Evolutionary conservation across 148 eudicot species (phyloP).

Genomic region (Heliamphora exappendiculata): DNA sequence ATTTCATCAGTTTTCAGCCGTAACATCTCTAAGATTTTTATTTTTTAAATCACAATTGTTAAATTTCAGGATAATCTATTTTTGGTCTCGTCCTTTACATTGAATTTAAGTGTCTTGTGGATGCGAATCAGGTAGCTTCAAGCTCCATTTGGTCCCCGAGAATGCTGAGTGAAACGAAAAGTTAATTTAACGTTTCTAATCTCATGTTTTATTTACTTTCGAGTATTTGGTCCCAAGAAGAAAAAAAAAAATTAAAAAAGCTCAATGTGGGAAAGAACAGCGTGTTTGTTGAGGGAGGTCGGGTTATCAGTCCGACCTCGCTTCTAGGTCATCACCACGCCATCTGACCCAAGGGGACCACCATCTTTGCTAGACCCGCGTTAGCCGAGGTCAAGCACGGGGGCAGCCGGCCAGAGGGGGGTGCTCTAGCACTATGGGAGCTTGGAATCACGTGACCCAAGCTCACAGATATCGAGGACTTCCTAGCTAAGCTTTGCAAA

Average conservation of each 20-base stretch:
- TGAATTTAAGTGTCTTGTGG: not conserved
- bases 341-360: too few species aligned
- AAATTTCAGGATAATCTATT: not conserved
- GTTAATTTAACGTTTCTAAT: not conserved
- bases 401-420: too few species aligned
- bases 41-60: not conserved
- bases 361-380: too few species aligned
- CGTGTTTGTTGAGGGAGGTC: too few species aligned
- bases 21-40: not conserved
- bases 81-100: too few species aligned
- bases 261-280: not conserved
- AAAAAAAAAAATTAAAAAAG: not conserved
- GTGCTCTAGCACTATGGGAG: too few species aligned
- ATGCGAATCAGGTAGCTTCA: not conserved
- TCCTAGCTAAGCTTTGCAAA: too few species aligned
- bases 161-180: not conserved
- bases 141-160: not conserved
- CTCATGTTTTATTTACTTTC: not conserved
- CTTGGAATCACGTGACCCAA: too few species aligned
- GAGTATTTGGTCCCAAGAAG: not conserved
- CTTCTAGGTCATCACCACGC: not conserved
- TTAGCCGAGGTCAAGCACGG: too few species aligned
- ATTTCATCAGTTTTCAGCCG: not conserved
- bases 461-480: too few species aligned
- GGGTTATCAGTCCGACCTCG: too few species aligned